phyloP scores from a whole-genome alignment of 2,329 filamentous ascomycete species.

The Emmonsia crescens region DNA sequence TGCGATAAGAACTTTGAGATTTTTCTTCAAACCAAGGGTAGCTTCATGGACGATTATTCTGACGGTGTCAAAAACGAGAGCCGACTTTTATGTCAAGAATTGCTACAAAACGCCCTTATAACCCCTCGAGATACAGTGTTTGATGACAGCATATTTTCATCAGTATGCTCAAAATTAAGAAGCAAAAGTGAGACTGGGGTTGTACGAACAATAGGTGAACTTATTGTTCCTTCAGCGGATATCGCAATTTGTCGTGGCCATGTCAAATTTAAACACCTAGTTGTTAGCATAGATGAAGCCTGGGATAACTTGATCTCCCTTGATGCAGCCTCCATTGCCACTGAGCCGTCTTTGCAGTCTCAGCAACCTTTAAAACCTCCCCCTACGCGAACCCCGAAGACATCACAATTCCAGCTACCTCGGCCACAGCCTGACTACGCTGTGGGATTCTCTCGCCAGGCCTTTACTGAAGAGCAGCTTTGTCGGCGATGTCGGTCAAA shows the following conservation, averaged over 20 bases:
- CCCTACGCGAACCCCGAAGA: no score
- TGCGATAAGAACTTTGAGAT: no score
- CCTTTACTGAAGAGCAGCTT: slow-evolving; percentile 26
- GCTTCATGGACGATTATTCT: no score
- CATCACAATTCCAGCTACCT: slow-evolving; percentile 7
- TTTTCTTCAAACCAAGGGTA: no score
- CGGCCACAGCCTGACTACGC: slow-evolving; percentile 28
- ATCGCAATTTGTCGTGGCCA: background rate
- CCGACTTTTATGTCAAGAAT: no score
- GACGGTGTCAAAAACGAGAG: no score
- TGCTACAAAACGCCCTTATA: no score
- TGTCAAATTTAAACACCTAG: background rate
- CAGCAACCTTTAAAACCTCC: no score
- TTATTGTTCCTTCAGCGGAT: background rate
- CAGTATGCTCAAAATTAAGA: no score
- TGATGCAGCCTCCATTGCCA: background rate
- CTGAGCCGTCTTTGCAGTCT: background rate
- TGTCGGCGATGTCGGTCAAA: slow-evolving; percentile 9
- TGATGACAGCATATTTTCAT: no score
- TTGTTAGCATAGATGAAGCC: background rate
- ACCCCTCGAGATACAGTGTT: no score
- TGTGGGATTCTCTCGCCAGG: slow-evolving; percentile 22
- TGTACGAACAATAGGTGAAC: background rate
- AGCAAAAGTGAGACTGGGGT: no score
- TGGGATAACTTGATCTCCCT: background rate